phyloP scores from a whole-genome alignment of 2,329 filamentous ascomycete species.

The Endocalyx cinctus region DNA sequence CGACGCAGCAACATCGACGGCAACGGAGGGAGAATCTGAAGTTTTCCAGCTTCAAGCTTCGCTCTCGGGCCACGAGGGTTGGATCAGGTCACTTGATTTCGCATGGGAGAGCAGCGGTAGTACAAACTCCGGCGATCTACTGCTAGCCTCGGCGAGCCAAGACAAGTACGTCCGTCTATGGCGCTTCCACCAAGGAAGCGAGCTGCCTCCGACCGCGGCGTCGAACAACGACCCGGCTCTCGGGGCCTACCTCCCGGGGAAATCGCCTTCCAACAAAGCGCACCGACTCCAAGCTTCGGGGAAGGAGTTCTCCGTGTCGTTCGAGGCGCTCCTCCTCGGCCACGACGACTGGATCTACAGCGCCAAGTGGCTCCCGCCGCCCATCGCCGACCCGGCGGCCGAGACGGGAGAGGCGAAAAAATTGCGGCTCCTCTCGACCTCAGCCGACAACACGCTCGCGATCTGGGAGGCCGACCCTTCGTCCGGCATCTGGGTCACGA shows the following conservation, averaged over 20 bases:
- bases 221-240: slow-evolving; percentile 51
- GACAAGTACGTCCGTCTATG: slow-evolving; percentile 96
- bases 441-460: slow-evolving; percentile 89
- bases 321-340: slow-evolving; percentile 87
- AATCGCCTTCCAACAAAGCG: slow-evolving; percentile 82
- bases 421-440: slow-evolving; percentile 78
- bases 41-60: slow-evolving; percentile 71
- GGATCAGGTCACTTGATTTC: slow-evolving; percentile 85
- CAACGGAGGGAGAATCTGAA: slow-evolving; percentile 21
- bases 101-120: slow-evolving; percentile 55
- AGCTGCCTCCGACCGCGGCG: slow-evolving; percentile 53
- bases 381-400: slow-evolving; percentile 9
- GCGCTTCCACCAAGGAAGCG: slow-evolving; percentile 71
- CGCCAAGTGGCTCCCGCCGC: slow-evolving; percentile 62
- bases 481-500: slow-evolving; percentile 89
- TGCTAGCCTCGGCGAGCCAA: slow-evolving; percentile 91
- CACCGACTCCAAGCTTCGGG: slow-evolving; percentile 64
- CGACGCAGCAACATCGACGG: no score
- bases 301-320: slow-evolving; percentile 74
- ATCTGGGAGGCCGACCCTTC: slow-evolving; percentile 83
- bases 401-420: slow-evolving; percentile 41
- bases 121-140: no score
- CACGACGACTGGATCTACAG: slow-evolving; percentile 99
- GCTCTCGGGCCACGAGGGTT: slow-evolving; percentile 86
- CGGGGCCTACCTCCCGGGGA: slow-evolving; percentile 58